Evolutionary conservation across 140 eudicot species (phyloP), one percentile per base, ranked within the genome.

Genomic region (Ambrosia hybrid): DNA sequence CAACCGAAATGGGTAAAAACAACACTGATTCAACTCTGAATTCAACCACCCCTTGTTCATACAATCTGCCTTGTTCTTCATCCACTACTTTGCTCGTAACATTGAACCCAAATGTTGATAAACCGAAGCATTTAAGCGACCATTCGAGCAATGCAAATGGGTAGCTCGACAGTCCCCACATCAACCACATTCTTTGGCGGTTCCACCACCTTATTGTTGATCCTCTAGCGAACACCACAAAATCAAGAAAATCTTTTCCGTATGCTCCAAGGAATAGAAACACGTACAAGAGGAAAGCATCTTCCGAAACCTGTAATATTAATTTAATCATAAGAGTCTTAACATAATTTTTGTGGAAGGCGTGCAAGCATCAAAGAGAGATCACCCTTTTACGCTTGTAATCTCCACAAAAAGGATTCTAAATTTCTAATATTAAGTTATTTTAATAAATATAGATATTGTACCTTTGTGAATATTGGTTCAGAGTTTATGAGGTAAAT

Each of bases 221-320:
- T 48, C 79, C 52, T 5, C 73, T 72, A 0, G 46, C 49, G 1
- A 71, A 67, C 51, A 83, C 76, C 6, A 80, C 71, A 63, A 76
- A 83, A 72, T 80, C 88, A 4, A 77, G 9, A 51, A 57, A 80
- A 65, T 86, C 88, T 72, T 83, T 85, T 62, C 80, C 72, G 26
- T 83, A 86, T 12, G 91, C 85, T 13, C 91, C 88, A 10, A 86
- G 67, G 26, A 83, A 83, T 3, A 86, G 75, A 74, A 86, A 86
- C 5, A 15, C 30, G 51, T 80, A 72, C 80, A 80, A 52, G 43
- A 68, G 57, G 51, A 74, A 77, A 61, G 80, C 65, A 43, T 72
- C 73, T 34, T 80, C 85, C 2, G 80, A 70, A 12, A 74, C 84
- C 88, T 83, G 65, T 8, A 79, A 61, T 43, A 12, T 43, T 46